A percentile compares a stretch with the other conserved stretches of the same genome.
Conservation (phyloP, 768 basidiomycete genomes). For the Pluteus cervinus region DNA sequence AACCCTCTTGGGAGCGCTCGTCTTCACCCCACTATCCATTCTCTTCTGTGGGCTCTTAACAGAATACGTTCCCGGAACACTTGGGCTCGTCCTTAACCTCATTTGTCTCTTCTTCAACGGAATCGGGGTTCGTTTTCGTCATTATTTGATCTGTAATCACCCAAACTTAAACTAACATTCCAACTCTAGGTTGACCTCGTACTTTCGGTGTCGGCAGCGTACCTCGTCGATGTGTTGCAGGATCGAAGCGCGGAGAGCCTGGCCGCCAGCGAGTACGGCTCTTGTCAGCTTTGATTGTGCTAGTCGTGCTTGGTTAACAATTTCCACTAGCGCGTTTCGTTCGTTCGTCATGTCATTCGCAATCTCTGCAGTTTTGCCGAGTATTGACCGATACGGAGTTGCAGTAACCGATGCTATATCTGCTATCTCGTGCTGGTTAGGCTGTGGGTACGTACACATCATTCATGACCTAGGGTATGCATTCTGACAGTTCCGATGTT, state of each 20-base stretch:
- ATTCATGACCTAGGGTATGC: conserved; percentile 3
- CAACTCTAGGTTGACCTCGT: conserved; percentile 45
- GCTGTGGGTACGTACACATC: conserved; percentile 45
- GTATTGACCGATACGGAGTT: conserved; percentile 49
- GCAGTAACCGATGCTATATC: conserved; percentile 39
- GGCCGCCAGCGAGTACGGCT: conserved; percentile 48
- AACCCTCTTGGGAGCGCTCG: conserved; percentile 35
- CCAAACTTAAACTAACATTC: background rate
- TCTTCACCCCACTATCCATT: conserved; percentile 50
- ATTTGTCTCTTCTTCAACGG: conserved; percentile 59
- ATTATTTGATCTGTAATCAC: conserved; percentile 5
- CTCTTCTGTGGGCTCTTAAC: conserved; percentile 44
- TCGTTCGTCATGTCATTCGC: conserved; percentile 35
- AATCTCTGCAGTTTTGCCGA: conserved; percentile 44
- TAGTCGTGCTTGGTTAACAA: background rate
- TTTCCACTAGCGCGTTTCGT: conserved; percentile 38
- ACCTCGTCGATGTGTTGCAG: conserved; percentile 56
- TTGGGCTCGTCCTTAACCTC: conserved; percentile 46
- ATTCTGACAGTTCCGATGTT: conserved; percentile 7
- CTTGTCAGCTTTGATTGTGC: background rate
- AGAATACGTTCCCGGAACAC: conserved; percentile 38
- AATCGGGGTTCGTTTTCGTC: conserved; percentile 56
- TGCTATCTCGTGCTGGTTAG: conserved; percentile 41
- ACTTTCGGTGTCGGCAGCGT: conserved; percentile 49
- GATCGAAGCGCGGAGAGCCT: conserved; percentile 56